phyloP scores from a whole-genome alignment of 2,329 filamentous ascomycete species.

The Neurospora crassa region DNA sequence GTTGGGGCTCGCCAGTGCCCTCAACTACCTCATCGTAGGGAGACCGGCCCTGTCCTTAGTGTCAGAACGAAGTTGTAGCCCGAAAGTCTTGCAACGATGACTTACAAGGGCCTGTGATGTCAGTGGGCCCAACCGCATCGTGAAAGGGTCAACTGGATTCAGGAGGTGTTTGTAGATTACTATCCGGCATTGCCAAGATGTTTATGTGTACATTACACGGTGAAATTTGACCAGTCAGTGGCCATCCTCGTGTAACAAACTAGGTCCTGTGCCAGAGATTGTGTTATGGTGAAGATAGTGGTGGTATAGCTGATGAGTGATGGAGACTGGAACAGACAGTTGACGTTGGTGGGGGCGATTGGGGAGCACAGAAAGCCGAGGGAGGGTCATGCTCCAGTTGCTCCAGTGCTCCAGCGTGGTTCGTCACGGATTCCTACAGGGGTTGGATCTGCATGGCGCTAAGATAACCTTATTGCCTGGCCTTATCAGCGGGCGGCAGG shows the following conservation, averaged over 20 bases:
- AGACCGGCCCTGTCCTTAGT: constrained; percentile 39
- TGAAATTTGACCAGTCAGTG: neutral
- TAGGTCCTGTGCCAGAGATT: neutral
- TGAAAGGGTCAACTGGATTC: constrained; percentile 1
- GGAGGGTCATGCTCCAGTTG: neutral
- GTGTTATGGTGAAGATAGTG: neutral
- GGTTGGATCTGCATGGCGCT: constrained; percentile 16
- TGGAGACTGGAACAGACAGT: neutral
- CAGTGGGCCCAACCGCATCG: constrained; percentile 37
- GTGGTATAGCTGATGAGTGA: neutral
- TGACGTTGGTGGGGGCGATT: neutral
- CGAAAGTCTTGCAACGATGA: neutral
- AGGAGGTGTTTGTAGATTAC: neutral
- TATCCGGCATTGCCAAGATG: neutral
- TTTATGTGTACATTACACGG: neutral
- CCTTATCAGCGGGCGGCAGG: constrained; percentile 12
- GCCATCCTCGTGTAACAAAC: neutral
- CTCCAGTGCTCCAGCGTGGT: constrained; percentile 3
- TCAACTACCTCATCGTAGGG: constrained; percentile 49
- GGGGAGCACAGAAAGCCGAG: neutral
- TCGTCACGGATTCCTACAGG: constrained; percentile 6
- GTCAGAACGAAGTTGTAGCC: neutral
- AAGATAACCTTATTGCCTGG: constrained; percentile 28
- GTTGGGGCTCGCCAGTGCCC: constrained; percentile 35
- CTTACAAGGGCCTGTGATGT: constrained; percentile 48